A percentile compares a stretch with the other conserved stretches of the same genome.
Evolutionary conservation across 108 stramenopile species (phyloP).

Genomic region (Skeletonema potamos): DNA sequence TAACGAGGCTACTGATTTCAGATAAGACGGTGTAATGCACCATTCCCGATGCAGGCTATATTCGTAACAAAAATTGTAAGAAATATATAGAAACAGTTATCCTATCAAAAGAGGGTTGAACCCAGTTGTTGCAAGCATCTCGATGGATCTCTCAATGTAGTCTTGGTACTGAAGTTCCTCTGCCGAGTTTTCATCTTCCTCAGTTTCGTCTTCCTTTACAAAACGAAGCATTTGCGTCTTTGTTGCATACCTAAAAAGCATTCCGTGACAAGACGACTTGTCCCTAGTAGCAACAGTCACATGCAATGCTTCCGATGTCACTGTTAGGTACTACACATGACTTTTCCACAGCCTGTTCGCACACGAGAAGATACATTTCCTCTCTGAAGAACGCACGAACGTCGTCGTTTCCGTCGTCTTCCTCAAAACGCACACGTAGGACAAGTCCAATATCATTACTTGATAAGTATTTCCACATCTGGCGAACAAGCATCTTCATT

Average conservation of each 20-base stretch:
- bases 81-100: neutral
- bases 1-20: too few species aligned
- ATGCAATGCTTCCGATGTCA: slow-evolving; percentile 13
- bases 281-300: slow-evolving; percentile 23
- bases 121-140: slow-evolving; percentile 29
- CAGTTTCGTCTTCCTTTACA: slow-evolving; percentile 32
- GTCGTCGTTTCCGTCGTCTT: neutral
- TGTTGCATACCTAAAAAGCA: slow-evolving; percentile 42
- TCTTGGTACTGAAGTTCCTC: slow-evolving; percentile 27
- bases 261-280: slow-evolving; percentile 35
- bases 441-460: slow-evolving; percentile 37
- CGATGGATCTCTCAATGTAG: slow-evolving; percentile 48
- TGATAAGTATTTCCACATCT: slow-evolving; percentile 43
- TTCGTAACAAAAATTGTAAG: too few species aligned
- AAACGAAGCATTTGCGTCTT: slow-evolving; percentile 41
- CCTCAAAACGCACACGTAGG: slow-evolving; percentile 15
- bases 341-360: slow-evolving; percentile 34
- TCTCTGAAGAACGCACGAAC: neutral
- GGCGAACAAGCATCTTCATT: slow-evolving; percentile 46
- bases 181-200: slow-evolving; percentile 11
- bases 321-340: slow-evolving; percentile 4
- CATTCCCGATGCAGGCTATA: too few species aligned
- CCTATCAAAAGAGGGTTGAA: slow-evolving; percentile 41
- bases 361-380: slow-evolving; percentile 36
- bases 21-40: too few species aligned